Evolutionary conservation across 352 stramenopile species (phyloP), one percentile per base, ranked within the genome.

Genomic region (Globisporangium okanoganense): DNA sequence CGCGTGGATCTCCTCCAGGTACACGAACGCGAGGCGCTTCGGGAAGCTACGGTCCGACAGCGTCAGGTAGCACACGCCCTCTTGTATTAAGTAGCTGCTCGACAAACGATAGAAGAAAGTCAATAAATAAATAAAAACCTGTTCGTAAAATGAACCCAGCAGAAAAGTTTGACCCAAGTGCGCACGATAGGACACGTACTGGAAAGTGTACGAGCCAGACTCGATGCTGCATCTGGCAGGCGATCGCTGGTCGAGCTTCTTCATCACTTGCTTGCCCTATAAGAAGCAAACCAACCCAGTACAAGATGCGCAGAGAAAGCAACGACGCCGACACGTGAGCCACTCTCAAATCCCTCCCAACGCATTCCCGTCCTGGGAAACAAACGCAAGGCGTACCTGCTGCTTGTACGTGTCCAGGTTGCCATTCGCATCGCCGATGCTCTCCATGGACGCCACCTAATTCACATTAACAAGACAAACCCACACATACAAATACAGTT

Each of bases 21-120:
- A 99, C 43, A 99, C 66, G 76, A 99, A 99, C 31, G 93, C 94
- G 47, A 99, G 74, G 62, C 96, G 90, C 79, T 99, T 99, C 3
- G 97, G 96, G 82, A 99, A 99, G 29, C 81, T 86, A 67, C 91
- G 87, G 70, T 99, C 96, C 29, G 92, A 97, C 52, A 99, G 81
- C 24, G 96, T 98, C 47, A 99, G 82, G 76, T 99, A 99, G 73
- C 95, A 98, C 33, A 99, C 91, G 51, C 92, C 94, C 58, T 99
- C 92, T 56, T 98, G 92, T 60, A 99, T 97, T 69, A 99, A 85
- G 73, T 99, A 99, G 74, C 91, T 97, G 40, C 36, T 66, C 48
- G n/a, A 58, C 7, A n/a, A 29, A 33, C n/a, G 59, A 35, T 18
- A 5, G 12, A 14, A n/a, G 18, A 43, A 20, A 49, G 33, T 47